phyloP scores from a whole-genome alignment of 768 basidiomycete genomes.

The Suillus subaureus region DNA sequence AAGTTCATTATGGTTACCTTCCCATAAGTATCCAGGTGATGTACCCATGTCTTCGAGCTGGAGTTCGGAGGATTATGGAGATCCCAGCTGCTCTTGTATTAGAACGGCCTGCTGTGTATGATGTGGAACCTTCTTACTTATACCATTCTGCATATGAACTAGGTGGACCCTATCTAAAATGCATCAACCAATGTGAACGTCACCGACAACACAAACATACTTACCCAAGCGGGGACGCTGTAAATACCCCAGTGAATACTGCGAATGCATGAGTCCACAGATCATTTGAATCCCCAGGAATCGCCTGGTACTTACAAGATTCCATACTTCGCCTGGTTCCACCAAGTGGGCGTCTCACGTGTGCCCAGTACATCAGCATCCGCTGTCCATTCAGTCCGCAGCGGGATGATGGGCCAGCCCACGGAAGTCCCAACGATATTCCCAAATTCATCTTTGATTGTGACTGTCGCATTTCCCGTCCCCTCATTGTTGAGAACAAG shows the following conservation, averaged over 20 bases:
- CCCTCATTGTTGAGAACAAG: conserved; percentile 40
- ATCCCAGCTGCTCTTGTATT: conserved; percentile 34
- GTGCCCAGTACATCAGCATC: conserved; percentile 38
- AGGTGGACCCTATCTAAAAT: conserved; percentile 37
- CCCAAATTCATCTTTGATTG: conserved; percentile 38
- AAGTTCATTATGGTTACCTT: conserved; percentile 22
- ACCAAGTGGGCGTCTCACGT: conserved; percentile 62
- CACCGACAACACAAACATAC: conserved; percentile 18
- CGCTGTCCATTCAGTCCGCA: conserved; percentile 43
- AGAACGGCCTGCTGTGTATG: background rate
- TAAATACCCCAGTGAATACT: conserved; percentile 55
- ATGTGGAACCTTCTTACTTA: conserved; percentile 30
- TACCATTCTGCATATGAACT: conserved; percentile 58
- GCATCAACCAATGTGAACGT: conserved; percentile 6
- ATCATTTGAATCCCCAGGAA: background rate
- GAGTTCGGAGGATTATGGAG: conserved; percentile 39
- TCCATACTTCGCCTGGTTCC: conserved; percentile 54
- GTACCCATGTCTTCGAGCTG: conserved; percentile 45
- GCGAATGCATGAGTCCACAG: background rate
- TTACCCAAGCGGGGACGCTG: conserved; percentile 47
- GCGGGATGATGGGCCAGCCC: conserved; percentile 41
- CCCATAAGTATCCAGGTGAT: conserved; percentile 55
- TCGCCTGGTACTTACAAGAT: conserved; percentile 49
- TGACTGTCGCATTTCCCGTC: conserved; percentile 31
- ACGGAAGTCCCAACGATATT: conserved; percentile 35